Base-by-base conservation (phyloP, 176 grass and related monocot genomes). In the Cenchrus fungigraminus region DNA sequence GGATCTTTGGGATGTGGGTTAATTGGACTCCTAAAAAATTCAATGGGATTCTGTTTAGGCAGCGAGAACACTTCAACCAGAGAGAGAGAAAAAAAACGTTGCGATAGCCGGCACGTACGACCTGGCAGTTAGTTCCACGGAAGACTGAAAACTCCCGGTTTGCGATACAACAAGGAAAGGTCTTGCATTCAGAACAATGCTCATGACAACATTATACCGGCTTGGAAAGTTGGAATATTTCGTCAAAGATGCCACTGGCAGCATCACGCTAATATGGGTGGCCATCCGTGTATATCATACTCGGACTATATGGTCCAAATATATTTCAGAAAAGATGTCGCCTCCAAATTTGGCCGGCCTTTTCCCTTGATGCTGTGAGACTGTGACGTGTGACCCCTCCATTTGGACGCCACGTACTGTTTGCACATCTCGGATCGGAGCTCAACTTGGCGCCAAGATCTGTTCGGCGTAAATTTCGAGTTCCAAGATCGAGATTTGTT, bases 291-390 rank as follows among this genome's bases (percentile, higher is more conserved):
- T 37, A 6, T 37, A 6, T 32, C 20, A 6, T 32, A 32, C 13
- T 56, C 19, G 72, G 72, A 74, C 28, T 37, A 75, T 37, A 75
- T 2, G 73, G 51, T 56, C 51, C 73, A 75, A 75, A 75, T 8
- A 29, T 51, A 75, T 37, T 56, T 19, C 51, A 20, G 29, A 51
- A 75, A 54, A 34, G 29, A 75, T 20, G 73, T 28, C 49, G 50
- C 22, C 25, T 74, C 15, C 13, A 7, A 14, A 6, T 54, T 20
- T 77, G 74, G 32, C 54, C 37, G 22, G 22, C 22, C 3, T 43
- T 77, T 59, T 77, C 34, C 11, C 16, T n/a, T 45, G 37, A 44
- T 43, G 1, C 8, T 37, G 49, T 11, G 31, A 32, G 31, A 32
- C 31, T 32, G 22, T 25, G 22, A 25, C 22, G 22, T 25, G 22